A percentile compares a stretch with the other conserved stretches of the same genome.
phyloP scores from a whole-genome alignment of 73 alveolate species.

The Tetrahymena malaccensis region DNA sequence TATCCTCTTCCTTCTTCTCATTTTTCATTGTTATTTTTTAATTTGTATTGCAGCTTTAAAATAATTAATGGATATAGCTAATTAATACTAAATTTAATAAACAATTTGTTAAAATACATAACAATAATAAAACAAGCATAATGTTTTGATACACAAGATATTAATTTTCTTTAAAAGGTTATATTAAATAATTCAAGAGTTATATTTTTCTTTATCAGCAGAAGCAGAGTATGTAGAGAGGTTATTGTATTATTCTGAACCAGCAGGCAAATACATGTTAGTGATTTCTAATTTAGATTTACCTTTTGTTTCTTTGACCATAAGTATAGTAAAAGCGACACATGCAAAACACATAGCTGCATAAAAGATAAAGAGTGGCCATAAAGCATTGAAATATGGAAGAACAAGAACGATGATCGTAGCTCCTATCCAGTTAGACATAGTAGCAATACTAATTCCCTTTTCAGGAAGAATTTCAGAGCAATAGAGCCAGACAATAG shows the following conservation, averaged over 20 bases:
- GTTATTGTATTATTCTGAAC: neutral
- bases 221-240: neutral
- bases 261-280: neutral
- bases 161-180: too few species aligned
- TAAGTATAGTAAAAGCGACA: neutral
- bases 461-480: slow-evolving; percentile 22
- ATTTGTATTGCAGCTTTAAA: too few species aligned
- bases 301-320: neutral
- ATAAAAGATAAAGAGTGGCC: neutral
- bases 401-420: slow-evolving; percentile 1
- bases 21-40: too few species aligned
- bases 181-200: neutral
- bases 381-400: neutral
- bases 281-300: neutral
- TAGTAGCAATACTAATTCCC: slow-evolving; percentile 6
- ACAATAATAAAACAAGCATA: too few species aligned
- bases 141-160: too few species aligned
- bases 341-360: neutral
- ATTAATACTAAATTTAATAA: too few species aligned
- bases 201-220: neutral
- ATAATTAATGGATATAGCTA: too few species aligned
- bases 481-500: slow-evolving; percentile 22
- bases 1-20: too few species aligned
- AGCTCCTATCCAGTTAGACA: slow-evolving; percentile 26
- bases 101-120: too few species aligned